Evolutionary conservation across 2,329 filamentous ascomycete genomes (phyloP), one percentile per base, ranked within the genome.

Genomic region (Alternaria angustiovoidea): DNA sequence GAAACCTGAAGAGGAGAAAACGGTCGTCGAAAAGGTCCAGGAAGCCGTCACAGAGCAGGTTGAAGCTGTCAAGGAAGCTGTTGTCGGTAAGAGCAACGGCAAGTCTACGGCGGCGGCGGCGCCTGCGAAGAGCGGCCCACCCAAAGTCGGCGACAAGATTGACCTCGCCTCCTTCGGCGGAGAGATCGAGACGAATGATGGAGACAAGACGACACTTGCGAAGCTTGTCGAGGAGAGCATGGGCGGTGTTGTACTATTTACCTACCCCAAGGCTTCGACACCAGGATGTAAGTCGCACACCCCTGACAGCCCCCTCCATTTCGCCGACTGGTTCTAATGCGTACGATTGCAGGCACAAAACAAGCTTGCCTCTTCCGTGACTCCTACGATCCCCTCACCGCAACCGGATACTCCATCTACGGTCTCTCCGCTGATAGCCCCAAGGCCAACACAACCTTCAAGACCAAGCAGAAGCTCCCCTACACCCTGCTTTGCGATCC

Each of bases 341-440:
- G 24, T 9, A 7, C 34, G 16, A 12, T 12, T 14, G 28, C 48
- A 97, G 94, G 94, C 85, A 98, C 93, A 57, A 95, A 86, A 60
- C 95, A 99, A 85, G 95, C 86, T 64, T 97, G 94, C 81, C 84
- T 94, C 69, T 98, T 99, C 86, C 91, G 95, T 74, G 94, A 98
- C 84, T 85, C 88, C 24, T 92, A 96, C 81, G 82, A 85, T 47
- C 83, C 89, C 51, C 86, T 98, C 55, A 94, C 91, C 11, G 86
- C 88, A 28, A 90, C 88, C 56, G 94, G 94, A 8, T 87, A 96
- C 61, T 86, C 89, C 75, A 93, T 99, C 81, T 98, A 92, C 78
- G 95, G 95, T 57, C 88, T 99, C 51, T 96, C 92, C 63, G 87
- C 87, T 69, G 95, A 98, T 82, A 91, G 89, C 48, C 89, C 93